Evolutionary conservation across 805 yeast genomes (phyloP).

Genomic region (Wickerhamiella brachini): DNA sequence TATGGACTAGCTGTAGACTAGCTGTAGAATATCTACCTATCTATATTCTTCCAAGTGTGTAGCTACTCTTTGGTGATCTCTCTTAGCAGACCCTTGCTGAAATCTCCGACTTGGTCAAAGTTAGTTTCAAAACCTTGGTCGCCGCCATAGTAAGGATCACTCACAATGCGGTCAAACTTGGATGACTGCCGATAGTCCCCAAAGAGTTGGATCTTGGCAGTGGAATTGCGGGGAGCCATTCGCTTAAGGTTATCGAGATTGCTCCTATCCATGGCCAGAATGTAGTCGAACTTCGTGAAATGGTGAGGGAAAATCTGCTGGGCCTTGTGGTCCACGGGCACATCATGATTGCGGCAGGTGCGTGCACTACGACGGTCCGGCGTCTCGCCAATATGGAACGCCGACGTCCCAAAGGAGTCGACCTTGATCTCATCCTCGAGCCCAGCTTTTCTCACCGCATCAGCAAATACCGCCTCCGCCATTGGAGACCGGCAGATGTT

Average conservation of each 20-base stretch:
- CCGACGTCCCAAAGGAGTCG: constrained; percentile 84
- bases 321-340: constrained; percentile 61
- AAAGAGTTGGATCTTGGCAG: constrained; percentile 45
- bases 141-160: constrained; percentile 92
- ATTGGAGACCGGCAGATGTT: constrained; percentile 95
- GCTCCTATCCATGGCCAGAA: constrained; percentile 42
- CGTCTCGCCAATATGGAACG: constrained; percentile 66
- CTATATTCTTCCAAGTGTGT: no score
- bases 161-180: constrained; percentile 43
- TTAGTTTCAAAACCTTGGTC: constrained; percentile 66
- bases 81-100: constrained; percentile 55
- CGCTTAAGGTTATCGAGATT: constrained; percentile 24
- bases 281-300: constrained; percentile 38
- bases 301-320: constrained; percentile 70
- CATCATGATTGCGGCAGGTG: constrained; percentile 56
- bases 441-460: constrained; percentile 43
- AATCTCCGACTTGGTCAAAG: constrained; percentile 60
- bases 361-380: constrained; percentile 67
- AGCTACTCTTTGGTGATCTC: constrained; percentile 7
- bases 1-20: no score
- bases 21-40: no score
- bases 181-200: constrained; percentile 64
- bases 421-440: constrained; percentile 30
- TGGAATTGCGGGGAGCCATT: constrained; percentile 38
- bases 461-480: constrained; percentile 88